These are phyloP conservation scores for Cladophialophora exuberans DNA, from an alignment of 2,329 filamentous ascomycete genomes.

Conservation along the genomic window DNA sequence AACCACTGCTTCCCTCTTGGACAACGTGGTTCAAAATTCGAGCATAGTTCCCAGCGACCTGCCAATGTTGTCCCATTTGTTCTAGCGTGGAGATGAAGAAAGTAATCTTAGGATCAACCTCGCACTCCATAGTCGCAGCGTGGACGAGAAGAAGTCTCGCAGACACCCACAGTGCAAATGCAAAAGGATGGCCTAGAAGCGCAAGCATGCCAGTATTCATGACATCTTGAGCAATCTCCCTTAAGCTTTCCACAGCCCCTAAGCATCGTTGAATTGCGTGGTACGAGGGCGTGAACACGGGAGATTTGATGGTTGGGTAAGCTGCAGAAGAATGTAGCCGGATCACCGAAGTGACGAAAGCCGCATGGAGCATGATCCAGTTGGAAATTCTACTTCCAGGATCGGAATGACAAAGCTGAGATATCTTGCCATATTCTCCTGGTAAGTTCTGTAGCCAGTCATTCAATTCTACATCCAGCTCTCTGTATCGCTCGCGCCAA, in stretches of 20 bases:
- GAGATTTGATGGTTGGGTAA: constrained; percentile 85
- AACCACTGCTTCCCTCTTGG: constrained; percentile 60
- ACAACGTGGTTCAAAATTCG: constrained; percentile 79
- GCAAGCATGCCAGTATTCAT: constrained; percentile 73
- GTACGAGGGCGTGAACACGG: constrained; percentile 84
- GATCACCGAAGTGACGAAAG: constrained; percentile 89
- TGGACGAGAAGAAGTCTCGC: constrained; percentile 86
- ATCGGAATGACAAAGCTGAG: constrained; percentile 72
- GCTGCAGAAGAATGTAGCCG: constrained; percentile 89
- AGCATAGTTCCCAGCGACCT: constrained; percentile 81
- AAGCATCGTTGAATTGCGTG: constrained; percentile 83
- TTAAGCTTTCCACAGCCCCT: constrained; percentile 79
- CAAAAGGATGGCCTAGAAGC: constrained; percentile 85
- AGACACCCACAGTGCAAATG: constrained; percentile 83
- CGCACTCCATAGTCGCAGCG: constrained; percentile 63
- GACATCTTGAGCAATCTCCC: constrained; percentile 77
- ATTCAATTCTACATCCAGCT: constrained; percentile 77
- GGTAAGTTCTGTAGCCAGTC: constrained; percentile 84
- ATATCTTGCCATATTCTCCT: constrained; percentile 80
- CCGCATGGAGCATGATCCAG: constrained; percentile 89
- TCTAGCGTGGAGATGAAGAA: constrained; percentile 81
- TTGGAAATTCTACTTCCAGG: constrained; percentile 47
- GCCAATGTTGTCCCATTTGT: constrained; percentile 82
- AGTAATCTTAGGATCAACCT: constrained; percentile 75
- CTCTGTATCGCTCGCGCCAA: constrained; percentile 86